Conservation (phyloP, 2,329 filamentous ascomycete species). For the Fusarium nurragi region DNA sequence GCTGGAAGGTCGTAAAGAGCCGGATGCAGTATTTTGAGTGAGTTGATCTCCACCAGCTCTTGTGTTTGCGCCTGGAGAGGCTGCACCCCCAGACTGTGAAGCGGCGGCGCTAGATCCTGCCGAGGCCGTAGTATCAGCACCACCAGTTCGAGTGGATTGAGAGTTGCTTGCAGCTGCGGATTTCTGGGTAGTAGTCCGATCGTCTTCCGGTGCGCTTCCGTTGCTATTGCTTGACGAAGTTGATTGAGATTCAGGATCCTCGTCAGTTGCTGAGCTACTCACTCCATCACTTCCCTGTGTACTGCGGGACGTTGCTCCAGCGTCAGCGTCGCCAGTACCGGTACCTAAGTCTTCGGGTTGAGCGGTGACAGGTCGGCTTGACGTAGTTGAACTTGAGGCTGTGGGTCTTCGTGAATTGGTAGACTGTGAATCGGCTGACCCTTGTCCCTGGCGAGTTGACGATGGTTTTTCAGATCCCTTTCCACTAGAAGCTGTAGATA, state of each 20-base stretch:
- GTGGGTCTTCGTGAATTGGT: neutral
- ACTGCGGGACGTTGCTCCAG: fast-evolving
- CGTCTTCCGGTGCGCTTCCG: fast-evolving
- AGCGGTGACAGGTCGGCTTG: neutral
- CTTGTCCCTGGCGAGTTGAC: neutral
- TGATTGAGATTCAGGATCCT: neutral
- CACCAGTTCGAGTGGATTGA: fast-evolving
- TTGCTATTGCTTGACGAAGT: neutral
- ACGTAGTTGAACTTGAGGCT: neutral
- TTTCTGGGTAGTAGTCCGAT: neutral
- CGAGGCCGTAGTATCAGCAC: fast-evolving
- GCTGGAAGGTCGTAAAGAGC: neutral
- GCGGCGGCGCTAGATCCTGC: neutral
- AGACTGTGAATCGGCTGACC: neutral
- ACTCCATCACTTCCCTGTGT: neutral
- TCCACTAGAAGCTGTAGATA: neutral
- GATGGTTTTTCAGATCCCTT: neutral
- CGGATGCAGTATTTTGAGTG: neutral
- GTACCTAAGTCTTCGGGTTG: neutral
- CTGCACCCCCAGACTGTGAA: neutral
- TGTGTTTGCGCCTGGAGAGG: neutral
- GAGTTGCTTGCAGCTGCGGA: neutral
- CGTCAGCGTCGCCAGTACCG: fast-evolving
- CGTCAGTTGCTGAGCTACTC: neutral
- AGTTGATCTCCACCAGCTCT: neutral